These are phyloP conservation scores for Lentinula sp. DNA, from an alignment of 768 basidiomycete species.

Conservation along the genomic window DNA sequence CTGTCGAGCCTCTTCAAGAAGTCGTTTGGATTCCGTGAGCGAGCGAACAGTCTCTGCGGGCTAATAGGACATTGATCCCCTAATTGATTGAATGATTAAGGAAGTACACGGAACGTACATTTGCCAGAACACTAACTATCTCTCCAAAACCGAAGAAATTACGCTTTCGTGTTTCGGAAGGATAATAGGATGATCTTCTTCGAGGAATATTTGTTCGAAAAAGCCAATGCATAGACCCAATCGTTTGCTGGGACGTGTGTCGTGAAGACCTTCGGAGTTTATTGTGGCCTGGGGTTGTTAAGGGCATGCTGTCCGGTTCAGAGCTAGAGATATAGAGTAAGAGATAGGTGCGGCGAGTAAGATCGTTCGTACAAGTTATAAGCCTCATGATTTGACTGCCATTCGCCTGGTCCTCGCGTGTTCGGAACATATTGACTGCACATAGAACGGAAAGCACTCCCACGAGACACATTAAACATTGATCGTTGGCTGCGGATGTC, in stretches of 20 bases:
- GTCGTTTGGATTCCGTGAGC: constrained; percentile 67
- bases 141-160: constrained; percentile 80
- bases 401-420: constrained; percentile 5
- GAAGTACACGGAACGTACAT: constrained; percentile 38
- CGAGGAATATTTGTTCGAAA: constrained; percentile 72
- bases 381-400: background rate
- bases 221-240: constrained; percentile 59
- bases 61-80: constrained; percentile 26
- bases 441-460: background rate
- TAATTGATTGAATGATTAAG: background rate
- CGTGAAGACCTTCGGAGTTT: constrained; percentile 18
- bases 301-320: background rate
- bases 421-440: background rate
- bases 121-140: constrained; percentile 66
- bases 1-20: constrained; percentile 71
- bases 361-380: background rate
- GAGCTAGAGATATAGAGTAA: constrained; percentile 4
- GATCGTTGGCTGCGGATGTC: background rate
- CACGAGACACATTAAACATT: background rate
- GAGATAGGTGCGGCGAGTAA: constrained; percentile 5
- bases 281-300: constrained; percentile 19
- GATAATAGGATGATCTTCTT: constrained; percentile 52
- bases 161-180: constrained; percentile 56
- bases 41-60: constrained; percentile 76
- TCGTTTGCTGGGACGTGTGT: constrained; percentile 11